phyloP scores from a whole-genome alignment of 2,329 filamentous ascomycete species.

The Whalleya microplaca region DNA sequence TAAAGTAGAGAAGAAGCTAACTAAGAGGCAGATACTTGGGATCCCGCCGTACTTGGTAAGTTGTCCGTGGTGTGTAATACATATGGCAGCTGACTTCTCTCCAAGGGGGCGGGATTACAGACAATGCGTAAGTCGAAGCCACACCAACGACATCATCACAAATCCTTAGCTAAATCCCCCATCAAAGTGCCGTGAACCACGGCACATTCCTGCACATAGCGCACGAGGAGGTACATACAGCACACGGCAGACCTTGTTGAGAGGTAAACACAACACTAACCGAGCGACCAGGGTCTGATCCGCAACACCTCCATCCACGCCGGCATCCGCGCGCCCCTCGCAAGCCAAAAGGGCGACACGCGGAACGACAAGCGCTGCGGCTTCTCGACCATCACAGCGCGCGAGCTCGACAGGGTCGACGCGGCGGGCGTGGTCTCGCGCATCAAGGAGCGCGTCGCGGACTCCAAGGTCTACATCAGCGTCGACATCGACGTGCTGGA shows the following conservation, averaged over 20 bases:
- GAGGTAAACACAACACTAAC: neutral
- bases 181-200: slow-evolving; percentile 53
- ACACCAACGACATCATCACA: neutral
- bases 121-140: slow-evolving; percentile 54
- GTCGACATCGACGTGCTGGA: slow-evolving; percentile 84
- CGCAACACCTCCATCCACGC: slow-evolving; percentile 63
- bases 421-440: slow-evolving; percentile 63
- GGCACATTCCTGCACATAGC: slow-evolving; percentile 66
- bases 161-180: neutral
- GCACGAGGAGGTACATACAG: slow-evolving; percentile 53
- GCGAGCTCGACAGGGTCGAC: slow-evolving; percentile 74
- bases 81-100: slow-evolving; percentile 4
- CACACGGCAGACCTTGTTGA: neutral
- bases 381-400: slow-evolving; percentile 59
- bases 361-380: slow-evolving; percentile 62
- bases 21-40: slow-evolving; percentile 64
- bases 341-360: slow-evolving; percentile 53
- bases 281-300: slow-evolving; percentile 49
- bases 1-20: slow-evolving; percentile 16
- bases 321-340: slow-evolving; percentile 61
- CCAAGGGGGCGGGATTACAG: slow-evolving; percentile 58
- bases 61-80: neutral
- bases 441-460: slow-evolving; percentile 61
- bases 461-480: slow-evolving; percentile 67
- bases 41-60: slow-evolving; percentile 61